These are phyloP conservation scores for Cnidoscolus chayamansa DNA, from an alignment of 441 rosid species.

Conservation along the genomic window DNA sequence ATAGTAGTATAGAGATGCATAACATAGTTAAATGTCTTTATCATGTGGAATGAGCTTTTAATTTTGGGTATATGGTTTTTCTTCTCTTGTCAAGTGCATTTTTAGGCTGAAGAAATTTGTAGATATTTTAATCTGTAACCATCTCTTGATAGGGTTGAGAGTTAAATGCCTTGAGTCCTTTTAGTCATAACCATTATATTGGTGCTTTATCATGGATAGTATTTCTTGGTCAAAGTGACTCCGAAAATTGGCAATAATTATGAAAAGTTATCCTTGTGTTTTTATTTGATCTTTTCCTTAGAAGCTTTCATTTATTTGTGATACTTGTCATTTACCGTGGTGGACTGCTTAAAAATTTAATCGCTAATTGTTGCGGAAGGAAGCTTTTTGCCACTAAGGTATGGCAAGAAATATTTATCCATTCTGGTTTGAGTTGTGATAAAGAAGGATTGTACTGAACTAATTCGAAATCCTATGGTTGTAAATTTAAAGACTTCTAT, in stretches of 20 bases:
- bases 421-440: neutral
- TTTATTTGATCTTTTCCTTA: neutral
- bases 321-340: neutral
- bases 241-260: neutral
- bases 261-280: neutral
- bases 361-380: neutral
- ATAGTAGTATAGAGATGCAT: slow-evolving; percentile 17
- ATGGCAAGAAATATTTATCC: neutral
- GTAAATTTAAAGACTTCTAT: neutral
- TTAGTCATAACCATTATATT: slow-evolving; percentile 1
- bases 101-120: neutral
- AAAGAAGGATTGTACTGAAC: neutral
- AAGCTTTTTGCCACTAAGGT: neutral
- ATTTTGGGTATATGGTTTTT: neutral
- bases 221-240: neutral
- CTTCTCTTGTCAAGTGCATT: neutral
- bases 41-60: slow-evolving; percentile 9
- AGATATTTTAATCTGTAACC: neutral
- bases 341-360: slow-evolving; percentile 1
- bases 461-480: neutral
- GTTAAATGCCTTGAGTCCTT: neutral
- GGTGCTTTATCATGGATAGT: neutral
- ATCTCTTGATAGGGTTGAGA: slow-evolving; percentile 3
- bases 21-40: slow-evolving; percentile 14
- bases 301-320: slow-evolving; percentile 1